A percentile compares a stretch with the other conserved stretches of the same genome.
Evolutionary conservation across 306 rosid species (phyloP).

Genomic region (Canavalia gladiata): DNA sequence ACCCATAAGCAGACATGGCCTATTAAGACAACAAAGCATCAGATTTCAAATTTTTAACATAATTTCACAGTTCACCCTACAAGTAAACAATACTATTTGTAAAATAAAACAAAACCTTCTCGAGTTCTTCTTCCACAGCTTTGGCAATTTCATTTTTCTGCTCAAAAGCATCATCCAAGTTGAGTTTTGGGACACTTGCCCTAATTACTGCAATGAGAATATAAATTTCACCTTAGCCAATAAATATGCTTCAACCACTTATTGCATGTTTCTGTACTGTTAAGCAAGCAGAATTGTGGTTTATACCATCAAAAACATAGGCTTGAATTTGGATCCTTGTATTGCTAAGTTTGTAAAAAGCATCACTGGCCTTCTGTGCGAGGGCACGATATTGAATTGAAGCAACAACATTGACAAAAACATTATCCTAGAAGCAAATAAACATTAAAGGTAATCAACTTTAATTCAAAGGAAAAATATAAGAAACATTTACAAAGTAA

Average conservation of each 20-base stretch:
- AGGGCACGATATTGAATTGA: constrained; percentile 91
- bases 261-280: constrained; percentile 1
- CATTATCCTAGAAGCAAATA: constrained; percentile 76
- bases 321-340: constrained; percentile 92
- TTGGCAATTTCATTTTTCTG: constrained; percentile 94
- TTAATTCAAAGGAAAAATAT: neutral
- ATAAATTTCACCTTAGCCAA: constrained; percentile 36
- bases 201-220: constrained; percentile 72
- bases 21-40: constrained; percentile 47
- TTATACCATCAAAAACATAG: constrained; percentile 91
- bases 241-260: constrained; percentile 20
- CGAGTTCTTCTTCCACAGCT: constrained; percentile 94
- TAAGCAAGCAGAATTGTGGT: constrained; percentile 42
- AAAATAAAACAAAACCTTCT: constrained; percentile 62
- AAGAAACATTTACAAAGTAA: constrained; percentile 14
- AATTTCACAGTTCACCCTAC: constrained; percentile 24
- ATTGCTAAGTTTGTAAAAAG: constrained; percentile 95
- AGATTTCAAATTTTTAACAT: constrained; percentile 32
- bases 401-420: constrained; percentile 93
- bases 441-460: constrained; percentile 45
- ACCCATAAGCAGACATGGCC: constrained; percentile 99
- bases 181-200: constrained; percentile 92
- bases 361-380: constrained; percentile 84
- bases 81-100: constrained; percentile 7
- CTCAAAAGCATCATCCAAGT: constrained; percentile 91